Percentiles rank a stretch among this genome's conserved stretches.
These are phyloP conservation scores for Mediolabrus comicus DNA, from an alignment of 108 stramenopile species.

Conservation along the genomic window DNA sequence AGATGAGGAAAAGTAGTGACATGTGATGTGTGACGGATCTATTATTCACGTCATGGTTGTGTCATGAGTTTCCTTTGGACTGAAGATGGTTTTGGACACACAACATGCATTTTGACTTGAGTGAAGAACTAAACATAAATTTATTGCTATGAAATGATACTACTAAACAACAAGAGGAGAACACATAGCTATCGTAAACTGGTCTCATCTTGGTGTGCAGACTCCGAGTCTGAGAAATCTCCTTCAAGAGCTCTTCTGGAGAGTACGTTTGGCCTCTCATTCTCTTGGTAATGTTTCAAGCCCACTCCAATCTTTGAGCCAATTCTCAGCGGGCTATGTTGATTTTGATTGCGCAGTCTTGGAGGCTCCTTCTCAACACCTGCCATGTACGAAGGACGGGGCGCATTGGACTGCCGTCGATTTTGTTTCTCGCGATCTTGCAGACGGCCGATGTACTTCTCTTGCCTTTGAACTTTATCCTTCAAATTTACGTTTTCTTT, in stretches of 20 bases:
- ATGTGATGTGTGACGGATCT: no score
- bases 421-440: slow-evolving; percentile 32
- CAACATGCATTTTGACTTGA: no score
- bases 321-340: no score
- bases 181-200: neutral
- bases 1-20: no score
- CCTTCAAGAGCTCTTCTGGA: neutral
- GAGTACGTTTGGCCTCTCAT: neutral
- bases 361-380: neutral
- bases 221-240: neutral
- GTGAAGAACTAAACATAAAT: no score
- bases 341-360: neutral
- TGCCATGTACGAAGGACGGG: neutral
- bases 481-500: slow-evolving; percentile 19
- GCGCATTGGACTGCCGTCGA: neutral
- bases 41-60: no score
- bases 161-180: neutral
- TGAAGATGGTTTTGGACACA: no score
- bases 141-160: neutral
- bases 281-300: neutral
- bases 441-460: slow-evolving; percentile 33
- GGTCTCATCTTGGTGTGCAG: neutral
- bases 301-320: neutral
- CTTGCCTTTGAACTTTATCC: slow-evolving; percentile 22
- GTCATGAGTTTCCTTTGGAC: no score